Conservation (phyloP, 2,329 filamentous ascomycete genomes). For the Aspergillus sojae region DNA sequence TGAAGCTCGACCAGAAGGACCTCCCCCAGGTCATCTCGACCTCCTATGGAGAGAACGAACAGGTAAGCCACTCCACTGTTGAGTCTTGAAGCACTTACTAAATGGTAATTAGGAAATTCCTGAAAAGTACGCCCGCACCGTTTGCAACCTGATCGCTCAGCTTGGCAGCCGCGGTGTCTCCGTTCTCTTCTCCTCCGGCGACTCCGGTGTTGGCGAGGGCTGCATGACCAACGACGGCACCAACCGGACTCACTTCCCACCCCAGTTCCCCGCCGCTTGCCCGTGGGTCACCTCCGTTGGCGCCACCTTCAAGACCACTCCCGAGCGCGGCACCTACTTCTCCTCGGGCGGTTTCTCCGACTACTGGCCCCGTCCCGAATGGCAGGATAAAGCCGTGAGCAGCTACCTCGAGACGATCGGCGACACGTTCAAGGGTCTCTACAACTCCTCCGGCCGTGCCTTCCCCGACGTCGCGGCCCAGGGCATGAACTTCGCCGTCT, state of each 20-base stretch:
- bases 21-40: conserved; percentile 44
- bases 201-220: conserved; percentile 48
- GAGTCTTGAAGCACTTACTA: background rate
- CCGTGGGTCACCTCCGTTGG: conserved; percentile 47
- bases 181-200: conserved; percentile 53
- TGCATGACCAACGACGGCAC: conserved; percentile 39
- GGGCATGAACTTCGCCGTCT: conserved; percentile 36
- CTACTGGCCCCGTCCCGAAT: conserved; percentile 38
- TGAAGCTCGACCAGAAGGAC: conserved; percentile 31
- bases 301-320: conserved; percentile 39
- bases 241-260: conserved; percentile 44
- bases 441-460: conserved; percentile 39
- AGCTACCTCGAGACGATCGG: conserved; percentile 36
- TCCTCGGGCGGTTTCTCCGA: conserved; percentile 48
- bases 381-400: conserved; percentile 39
- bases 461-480: conserved; percentile 47
- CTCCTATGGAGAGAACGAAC: conserved; percentile 46
- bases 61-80: conserved; percentile 24
- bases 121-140: conserved; percentile 37
- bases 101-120: conserved; percentile 32
- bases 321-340: conserved; percentile 44
- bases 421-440: conserved; percentile 29
- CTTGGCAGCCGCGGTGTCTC: conserved; percentile 54
- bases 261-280: conserved; percentile 45
- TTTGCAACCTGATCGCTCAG: conserved; percentile 52